phyloP scores from a whole-genome alignment of 2,329 filamentous ascomycete genomes.

The Clarireedia homoeocarpa region DNA sequence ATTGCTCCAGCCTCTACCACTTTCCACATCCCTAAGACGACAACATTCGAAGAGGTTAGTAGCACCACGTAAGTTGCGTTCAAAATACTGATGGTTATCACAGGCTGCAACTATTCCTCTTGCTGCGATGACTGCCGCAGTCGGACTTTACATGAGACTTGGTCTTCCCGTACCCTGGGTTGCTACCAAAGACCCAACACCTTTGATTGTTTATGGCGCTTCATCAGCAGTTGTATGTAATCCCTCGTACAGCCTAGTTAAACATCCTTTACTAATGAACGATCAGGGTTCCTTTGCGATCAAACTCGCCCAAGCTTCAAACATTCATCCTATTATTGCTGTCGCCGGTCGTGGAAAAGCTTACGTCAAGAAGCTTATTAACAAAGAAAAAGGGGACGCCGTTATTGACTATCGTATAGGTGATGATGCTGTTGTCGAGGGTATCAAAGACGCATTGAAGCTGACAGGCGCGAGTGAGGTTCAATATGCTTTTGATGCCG shows the following conservation, averaged over 20 bases:
- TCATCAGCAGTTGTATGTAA: conserved; percentile 23
- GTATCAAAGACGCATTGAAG: conserved; percentile 24
- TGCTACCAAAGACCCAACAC: conserved; percentile 14
- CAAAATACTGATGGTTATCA: conserved; percentile 32
- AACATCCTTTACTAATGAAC: conserved; percentile 2
- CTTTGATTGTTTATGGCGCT: conserved; percentile 25
- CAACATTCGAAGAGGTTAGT: conserved; percentile 26
- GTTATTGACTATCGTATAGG: conserved; percentile 50
- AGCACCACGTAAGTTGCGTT: conserved; percentile 30
- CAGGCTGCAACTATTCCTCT: conserved; percentile 37
- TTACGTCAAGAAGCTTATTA: conserved; percentile 42
- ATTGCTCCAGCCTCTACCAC: conserved; percentile 47
- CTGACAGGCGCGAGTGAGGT: conserved; percentile 19
- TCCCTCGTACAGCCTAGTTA: not conserved
- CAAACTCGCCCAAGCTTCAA: conserved; percentile 39
- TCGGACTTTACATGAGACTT: conserved; percentile 33
- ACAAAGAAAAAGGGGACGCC: conserved; percentile 41
- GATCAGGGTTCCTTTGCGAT: conserved; percentile 44
- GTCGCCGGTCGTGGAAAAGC: conserved; percentile 42
- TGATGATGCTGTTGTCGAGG: conserved; percentile 32
- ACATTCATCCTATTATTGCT: conserved; percentile 51
- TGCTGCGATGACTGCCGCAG: conserved; percentile 36
- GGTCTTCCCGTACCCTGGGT: conserved; percentile 34
- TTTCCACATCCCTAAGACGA: conserved; percentile 33
- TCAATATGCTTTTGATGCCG: conserved; percentile 24